phyloP scores from a whole-genome alignment of 768 basidiomycete species.

The Lactarius vividus region DNA sequence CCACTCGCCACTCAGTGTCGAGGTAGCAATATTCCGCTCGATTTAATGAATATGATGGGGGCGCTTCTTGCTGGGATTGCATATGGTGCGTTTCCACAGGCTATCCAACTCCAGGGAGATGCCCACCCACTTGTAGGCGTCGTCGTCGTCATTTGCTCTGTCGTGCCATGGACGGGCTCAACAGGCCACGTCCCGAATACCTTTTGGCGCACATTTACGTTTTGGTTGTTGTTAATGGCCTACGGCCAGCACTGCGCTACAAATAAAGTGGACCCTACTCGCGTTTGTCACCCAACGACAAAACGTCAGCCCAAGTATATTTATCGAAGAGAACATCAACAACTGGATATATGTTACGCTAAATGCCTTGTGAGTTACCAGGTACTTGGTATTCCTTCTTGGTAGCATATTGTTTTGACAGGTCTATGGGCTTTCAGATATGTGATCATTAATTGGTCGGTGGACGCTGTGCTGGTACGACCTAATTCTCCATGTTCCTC shows the following conservation, averaged over 20 bases:
- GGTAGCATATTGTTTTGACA: not conserved
- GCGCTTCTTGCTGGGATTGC: conserved; percentile 30
- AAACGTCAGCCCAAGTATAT: conserved; percentile 30
- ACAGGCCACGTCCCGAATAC: not conserved
- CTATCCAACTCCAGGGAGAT: not conserved
- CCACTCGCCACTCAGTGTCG: not conserved
- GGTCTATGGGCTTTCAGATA: conserved; percentile 29
- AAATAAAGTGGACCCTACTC: conserved; percentile 24
- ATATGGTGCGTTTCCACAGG: conserved; percentile 29
- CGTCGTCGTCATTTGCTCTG: conserved; percentile 23
- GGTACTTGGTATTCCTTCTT: not conserved
- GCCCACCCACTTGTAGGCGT: conserved; percentile 23
- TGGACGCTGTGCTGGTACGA: conserved; percentile 33
- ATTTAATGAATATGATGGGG: conserved; percentile 28
- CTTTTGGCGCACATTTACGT: conserved; percentile 6
- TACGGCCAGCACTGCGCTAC: conserved; percentile 19
- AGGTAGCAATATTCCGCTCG: conserved; percentile 13
- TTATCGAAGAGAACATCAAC: conserved; percentile 26
- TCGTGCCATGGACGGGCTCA: conserved; percentile 12
- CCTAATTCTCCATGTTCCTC: not conserved
- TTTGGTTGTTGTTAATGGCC: conserved; percentile 24
- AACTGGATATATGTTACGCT: conserved; percentile 28
- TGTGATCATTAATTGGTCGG: conserved; percentile 33
- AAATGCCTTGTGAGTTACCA: conserved; percentile 30
- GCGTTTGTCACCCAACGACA: conserved; percentile 30